Evolutionary conservation across 2,329 filamentous ascomycete species (phyloP), one percentile per base, ranked within the genome.

Genomic region (Fusarium buharicum): DNA sequence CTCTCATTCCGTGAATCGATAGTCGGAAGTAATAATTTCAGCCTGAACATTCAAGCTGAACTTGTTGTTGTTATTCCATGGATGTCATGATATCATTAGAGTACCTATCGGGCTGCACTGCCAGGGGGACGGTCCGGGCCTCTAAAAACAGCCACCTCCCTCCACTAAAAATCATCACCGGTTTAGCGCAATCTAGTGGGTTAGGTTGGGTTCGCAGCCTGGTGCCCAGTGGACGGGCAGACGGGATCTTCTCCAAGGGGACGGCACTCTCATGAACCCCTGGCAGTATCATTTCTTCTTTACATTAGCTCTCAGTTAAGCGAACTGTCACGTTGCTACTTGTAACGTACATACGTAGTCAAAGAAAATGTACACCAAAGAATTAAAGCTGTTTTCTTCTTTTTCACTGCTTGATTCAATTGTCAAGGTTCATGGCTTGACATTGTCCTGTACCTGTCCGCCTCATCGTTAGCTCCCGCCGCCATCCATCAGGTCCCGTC

Each of bases 221-320:
- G 43, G 48, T 48, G 43, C 34, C 44, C 33, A 49, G 43, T 40
- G 17, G 33, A 36, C 13, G 14, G 12, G 48, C 36, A 40, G 48
- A 58, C 20, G 43, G 60, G 52, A 62, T 55, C 51, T 64, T 64
- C 50, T 65, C 62, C 62, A 64, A 52, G 41, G 45, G 27, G 33
- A 45, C 59, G 53, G 48, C 37, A 58, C 44, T 64, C 46, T 41
- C 49, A 39, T 58, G 44, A 59, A 65, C 62, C 62, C 62, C 62
- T 65, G 62, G 51, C 50, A 37, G 45, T 47, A 59, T 62, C 56
- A 50, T 65, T 57, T 65, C 56, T 64, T 65, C 52, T 65, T 59
- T 60, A 59, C 56, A 59, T 59, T 59, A 60, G 56, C 37, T 41
- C 37, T 31, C 13, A 43, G 31, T 39, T 49, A 59, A 59, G 55